phyloP scores from a whole-genome alignment of 148 eudicot species.

The Camellia sinensis region DNA sequence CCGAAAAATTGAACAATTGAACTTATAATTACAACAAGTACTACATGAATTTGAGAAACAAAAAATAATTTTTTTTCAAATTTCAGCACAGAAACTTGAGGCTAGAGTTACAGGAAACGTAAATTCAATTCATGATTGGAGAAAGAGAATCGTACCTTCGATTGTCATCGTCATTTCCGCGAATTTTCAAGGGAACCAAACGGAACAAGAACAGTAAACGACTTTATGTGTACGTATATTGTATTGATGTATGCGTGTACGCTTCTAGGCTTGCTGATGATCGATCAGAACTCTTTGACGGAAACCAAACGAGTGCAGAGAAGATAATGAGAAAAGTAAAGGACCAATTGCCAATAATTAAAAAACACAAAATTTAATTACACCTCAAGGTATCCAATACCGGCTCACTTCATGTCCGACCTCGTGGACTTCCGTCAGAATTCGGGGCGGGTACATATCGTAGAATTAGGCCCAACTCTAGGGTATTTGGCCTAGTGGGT shows the following conservation, averaged over 20 bases:
- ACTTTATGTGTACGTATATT: neutral
- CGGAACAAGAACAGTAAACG: neutral
- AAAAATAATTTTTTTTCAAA: no score
- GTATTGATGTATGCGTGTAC: neutral
- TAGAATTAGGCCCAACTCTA: no score
- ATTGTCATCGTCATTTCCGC: conserved; percentile 62
- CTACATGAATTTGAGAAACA: no score
- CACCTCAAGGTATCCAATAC: no score
- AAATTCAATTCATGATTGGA: neutral
- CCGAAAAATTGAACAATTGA: no score
- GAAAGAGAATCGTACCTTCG: conserved; percentile 39
- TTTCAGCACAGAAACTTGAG: no score
- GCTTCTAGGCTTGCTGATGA: neutral
- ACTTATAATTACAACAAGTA: no score
- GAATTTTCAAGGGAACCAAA: conserved; percentile 12
- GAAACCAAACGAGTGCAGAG: neutral
- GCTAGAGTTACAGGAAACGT: neutral
- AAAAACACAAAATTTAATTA: no score
- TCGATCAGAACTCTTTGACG: neutral
- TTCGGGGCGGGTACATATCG: no score
- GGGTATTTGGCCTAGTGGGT: no score
- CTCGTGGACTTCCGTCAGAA: no score
- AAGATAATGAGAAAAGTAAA: neutral
- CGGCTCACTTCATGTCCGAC: no score
- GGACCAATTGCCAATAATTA: neutral